Base-by-base conservation (phyloP, 495 filamentous ascomycete genomes). In the Hypoxylon subgilvum region DNA sequence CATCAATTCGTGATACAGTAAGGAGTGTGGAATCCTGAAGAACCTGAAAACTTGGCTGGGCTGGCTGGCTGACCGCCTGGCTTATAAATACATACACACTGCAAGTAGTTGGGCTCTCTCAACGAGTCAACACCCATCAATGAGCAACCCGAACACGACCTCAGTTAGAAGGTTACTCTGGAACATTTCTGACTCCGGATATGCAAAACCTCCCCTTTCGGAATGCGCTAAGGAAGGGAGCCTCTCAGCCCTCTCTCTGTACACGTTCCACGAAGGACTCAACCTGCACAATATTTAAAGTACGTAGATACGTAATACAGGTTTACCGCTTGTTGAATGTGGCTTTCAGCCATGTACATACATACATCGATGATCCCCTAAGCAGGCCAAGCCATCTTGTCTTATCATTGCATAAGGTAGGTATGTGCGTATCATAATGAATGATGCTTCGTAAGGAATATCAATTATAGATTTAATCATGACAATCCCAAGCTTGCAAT, bases 131-230 rank as follows among this genome's bases (percentile, higher is more conserved):
- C n/a, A n/a, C n/a, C n/a, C n/a, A n/a, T n/a, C n/a, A n/a, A n/a
- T n/a, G n/a, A n/a, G n/a, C n/a, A n/a, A n/a, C n/a, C n/a, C n/a
- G n/a, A n/a, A n/a, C n/a, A n/a, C n/a, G n/a, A n/a, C n/a, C n/a
- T n/a, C n/a, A n/a, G n/a, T n/a, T n/a, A n/a, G n/a, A n/a, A n/a
- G n/a, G n/a, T n/a, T n/a, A n/a, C n/a, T 34, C 31, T 12, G n/a
- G n/a, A 12, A 13, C n/a, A 8, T 38, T n/a, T 7, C 14, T 13
- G 7, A 38, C 47, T 57, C 53, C 47, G 48, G 54, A 59, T 64
- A 53, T 63, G 27, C 61, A n/a, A 59, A 57, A 36, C 61, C 49
- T 63, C 41, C 41, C 52, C 22, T 48, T 53, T 44, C 53, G 53
- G 48, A 54, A 50, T 14, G 28, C 43, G 34, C 49, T 55, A 64